phyloP scores from a whole-genome alignment of 176 grass and related monocot species.

The Avena insularis region DNA sequence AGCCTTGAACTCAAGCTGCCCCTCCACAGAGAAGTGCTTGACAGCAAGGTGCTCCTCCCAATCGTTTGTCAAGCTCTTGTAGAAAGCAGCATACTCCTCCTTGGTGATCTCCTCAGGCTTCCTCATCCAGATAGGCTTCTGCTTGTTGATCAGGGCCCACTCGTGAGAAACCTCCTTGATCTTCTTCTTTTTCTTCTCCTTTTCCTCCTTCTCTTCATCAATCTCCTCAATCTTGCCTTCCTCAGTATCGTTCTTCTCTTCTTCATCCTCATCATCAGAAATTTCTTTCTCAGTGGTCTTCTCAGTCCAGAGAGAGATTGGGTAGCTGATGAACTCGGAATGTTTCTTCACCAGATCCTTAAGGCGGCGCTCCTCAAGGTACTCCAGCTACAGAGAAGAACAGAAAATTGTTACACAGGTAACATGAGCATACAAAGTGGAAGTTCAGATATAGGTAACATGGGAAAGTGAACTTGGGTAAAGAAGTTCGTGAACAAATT shows the following conservation, averaged over 20 bases:
- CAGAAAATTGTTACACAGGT: neutral
- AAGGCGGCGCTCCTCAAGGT: slow-evolving; percentile 93
- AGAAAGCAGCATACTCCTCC: slow-evolving; percentile 98
- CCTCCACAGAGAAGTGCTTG: slow-evolving; percentile 99
- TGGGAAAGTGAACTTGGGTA: too few relatives aligned
- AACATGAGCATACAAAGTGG: too few relatives aligned
- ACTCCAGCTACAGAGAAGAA: slow-evolving; percentile 63
- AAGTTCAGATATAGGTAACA: too few relatives aligned
- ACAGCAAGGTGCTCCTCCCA: slow-evolving; percentile 96
- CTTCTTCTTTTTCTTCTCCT: slow-evolving; percentile 98
- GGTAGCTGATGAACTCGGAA: slow-evolving; percentile 99
- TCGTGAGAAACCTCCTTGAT: slow-evolving; percentile 99
- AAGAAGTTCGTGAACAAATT: too few relatives aligned
- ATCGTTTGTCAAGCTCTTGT: slow-evolving; percentile 95
- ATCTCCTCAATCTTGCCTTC: slow-evolving; percentile 95
- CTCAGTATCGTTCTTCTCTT: slow-evolving; percentile 79
- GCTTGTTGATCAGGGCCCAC: slow-evolving; percentile 93
- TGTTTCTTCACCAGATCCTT: slow-evolving; percentile 99
- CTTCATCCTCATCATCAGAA: slow-evolving; percentile 96
- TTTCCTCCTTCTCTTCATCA: slow-evolving; percentile 92
- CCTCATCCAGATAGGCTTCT: slow-evolving; percentile 99
- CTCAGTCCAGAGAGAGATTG: slow-evolving; percentile 91
- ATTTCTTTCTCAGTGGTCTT: slow-evolving; percentile 99
- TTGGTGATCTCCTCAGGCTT: slow-evolving; percentile 99
- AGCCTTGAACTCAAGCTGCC: slow-evolving; percentile 97